Evolutionary conservation across 164 flowering plant genomes (phyloP).

Genomic region (Magnolia sinica): DNA sequence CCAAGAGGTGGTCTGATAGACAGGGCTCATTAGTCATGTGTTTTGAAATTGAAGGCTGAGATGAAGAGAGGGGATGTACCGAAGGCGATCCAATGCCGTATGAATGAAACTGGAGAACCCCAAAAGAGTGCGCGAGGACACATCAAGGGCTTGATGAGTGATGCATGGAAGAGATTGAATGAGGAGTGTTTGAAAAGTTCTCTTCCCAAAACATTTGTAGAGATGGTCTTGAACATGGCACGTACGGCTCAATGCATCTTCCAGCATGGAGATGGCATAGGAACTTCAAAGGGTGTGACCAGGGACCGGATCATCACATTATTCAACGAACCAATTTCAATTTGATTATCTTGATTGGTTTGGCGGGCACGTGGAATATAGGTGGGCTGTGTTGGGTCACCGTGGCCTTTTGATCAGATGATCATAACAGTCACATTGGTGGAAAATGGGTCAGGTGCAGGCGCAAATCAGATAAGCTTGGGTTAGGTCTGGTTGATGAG

Average conservation of each 20-base stretch:
- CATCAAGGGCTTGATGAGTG: background rate
- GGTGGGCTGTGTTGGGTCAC: no score
- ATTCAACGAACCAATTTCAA: slow-evolving; percentile 4
- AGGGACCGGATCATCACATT: background rate
- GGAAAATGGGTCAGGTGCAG: no score
- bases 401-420: no score
- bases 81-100: background rate
- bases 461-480: no score
- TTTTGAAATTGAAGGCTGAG: background rate
- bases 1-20: no score
- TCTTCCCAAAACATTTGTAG: slow-evolving; percentile 5
- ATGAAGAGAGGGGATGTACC: slow-evolving; percentile 6
- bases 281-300: slow-evolving; percentile 17
- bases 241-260: slow-evolving; percentile 20
- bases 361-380: no score
- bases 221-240: slow-evolving; percentile 20
- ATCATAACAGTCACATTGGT: no score
- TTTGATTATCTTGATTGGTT: no score
- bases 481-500: no score
- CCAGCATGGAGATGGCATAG: slow-evolving; percentile 25
- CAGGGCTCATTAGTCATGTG: background rate
- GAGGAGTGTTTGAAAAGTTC: slow-evolving; percentile 1
- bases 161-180: slow-evolving; percentile 3
- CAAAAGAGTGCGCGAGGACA: background rate
- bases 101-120: background rate